Evolutionary conservation across 2,329 filamentous ascomycete species (phyloP).

Genomic region (Zasmidium cellare): DNA sequence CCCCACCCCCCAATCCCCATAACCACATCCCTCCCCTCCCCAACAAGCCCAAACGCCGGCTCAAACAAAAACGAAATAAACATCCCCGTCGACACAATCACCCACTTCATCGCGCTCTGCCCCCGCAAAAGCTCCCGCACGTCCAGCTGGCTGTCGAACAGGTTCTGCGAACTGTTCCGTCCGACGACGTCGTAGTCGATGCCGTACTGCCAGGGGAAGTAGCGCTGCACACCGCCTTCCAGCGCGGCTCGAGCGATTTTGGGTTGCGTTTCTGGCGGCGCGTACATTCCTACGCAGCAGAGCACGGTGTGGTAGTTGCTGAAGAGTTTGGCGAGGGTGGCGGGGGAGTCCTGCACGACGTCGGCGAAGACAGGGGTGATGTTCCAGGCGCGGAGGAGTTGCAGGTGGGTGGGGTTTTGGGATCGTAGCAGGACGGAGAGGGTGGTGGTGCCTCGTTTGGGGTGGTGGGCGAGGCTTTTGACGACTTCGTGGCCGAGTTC

Average conservation of each 20-base stretch:
- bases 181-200: constrained; percentile 70
- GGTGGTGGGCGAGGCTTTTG: constrained; percentile 50
- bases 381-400: constrained; percentile 20
- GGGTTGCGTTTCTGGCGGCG: constrained; percentile 56
- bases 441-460: constrained; percentile 37
- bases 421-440: constrained; percentile 58
- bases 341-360: constrained; percentile 33
- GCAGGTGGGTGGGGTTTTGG: constrained; percentile 37
- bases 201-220: constrained; percentile 73
- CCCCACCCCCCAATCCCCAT: constrained; percentile 62
- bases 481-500: constrained; percentile 63
- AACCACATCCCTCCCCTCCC: constrained; percentile 35
- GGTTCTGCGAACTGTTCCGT: constrained; percentile 57
- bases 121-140: constrained; percentile 55
- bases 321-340: constrained; percentile 36
- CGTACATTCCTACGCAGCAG: constrained; percentile 61
- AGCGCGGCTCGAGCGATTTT: constrained; percentile 61
- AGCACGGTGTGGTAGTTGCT: constrained; percentile 56
- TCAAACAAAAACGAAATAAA: constrained; percentile 72
- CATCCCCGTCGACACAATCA: constrained; percentile 67
- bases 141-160: constrained; percentile 68
- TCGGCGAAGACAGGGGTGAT: constrained; percentile 50
- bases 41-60: constrained; percentile 62
- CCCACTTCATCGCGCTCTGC: constrained; percentile 53
- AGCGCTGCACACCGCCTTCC: constrained; percentile 51